Evolutionary conservation across 192 early-diverging fungal species (phyloP).

Genomic region (Umbelopsis sp.): DNA sequence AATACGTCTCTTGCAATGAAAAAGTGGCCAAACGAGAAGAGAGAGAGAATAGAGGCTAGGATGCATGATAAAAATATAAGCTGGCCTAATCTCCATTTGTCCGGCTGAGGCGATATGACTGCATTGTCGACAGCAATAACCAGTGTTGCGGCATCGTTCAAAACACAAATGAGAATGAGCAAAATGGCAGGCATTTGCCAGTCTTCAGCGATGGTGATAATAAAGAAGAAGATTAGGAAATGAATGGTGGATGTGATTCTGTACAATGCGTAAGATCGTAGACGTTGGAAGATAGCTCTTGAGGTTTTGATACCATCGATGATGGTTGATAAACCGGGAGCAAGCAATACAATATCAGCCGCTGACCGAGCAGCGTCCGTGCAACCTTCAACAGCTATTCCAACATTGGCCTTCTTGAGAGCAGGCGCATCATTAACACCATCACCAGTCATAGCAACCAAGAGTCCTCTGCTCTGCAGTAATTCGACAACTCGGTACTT

Average conservation of each 20-base stretch:
- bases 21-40: slow-evolving; percentile 68
- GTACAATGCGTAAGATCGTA: slow-evolving; percentile 71
- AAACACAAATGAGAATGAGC: slow-evolving; percentile 69
- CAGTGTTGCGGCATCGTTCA: slow-evolving; percentile 70
- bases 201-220: slow-evolving; percentile 61
- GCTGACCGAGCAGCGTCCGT: slow-evolving; percentile 79
- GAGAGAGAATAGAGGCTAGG: slow-evolving; percentile 56
- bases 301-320: slow-evolving; percentile 73
- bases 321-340: slow-evolving; percentile 69
- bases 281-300: slow-evolving; percentile 74
- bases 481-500: slow-evolving; percentile 76
- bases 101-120: slow-evolving; percentile 60
- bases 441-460: slow-evolving; percentile 79
- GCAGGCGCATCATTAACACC: slow-evolving; percentile 87
- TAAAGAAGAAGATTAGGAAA: slow-evolving; percentile 80
- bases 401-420: slow-evolving; percentile 78
- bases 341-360: slow-evolving; percentile 75
- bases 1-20: slow-evolving; percentile 54
- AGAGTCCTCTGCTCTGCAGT: slow-evolving; percentile 59
- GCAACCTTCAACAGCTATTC: slow-evolving; percentile 76
- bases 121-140: slow-evolving; percentile 81
- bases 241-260: slow-evolving; percentile 80
- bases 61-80: slow-evolving; percentile 66
- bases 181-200: slow-evolving; percentile 68
- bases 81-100: slow-evolving; percentile 76